Base-by-base conservation (phyloP, 2,329 filamentous ascomycete species). In the Scleromitrula shiraiana region DNA sequence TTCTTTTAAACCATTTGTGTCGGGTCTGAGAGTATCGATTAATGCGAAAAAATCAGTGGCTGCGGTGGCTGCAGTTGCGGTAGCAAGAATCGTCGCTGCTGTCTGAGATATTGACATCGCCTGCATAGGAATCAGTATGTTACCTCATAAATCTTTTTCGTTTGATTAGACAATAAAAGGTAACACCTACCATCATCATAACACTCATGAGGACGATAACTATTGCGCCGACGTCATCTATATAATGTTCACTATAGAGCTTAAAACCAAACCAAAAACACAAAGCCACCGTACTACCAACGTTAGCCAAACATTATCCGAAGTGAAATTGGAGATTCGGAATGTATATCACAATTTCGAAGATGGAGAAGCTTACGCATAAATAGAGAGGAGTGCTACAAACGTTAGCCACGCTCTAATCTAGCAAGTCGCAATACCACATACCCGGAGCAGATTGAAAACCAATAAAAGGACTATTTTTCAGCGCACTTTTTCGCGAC, bases 201-300 rank as follows among this genome's bases (percentile, higher is more conserved):
- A 46, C 44, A 14, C 35, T 41, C 44, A 40, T 40, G 12, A 41
- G 22, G 23, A 46, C 44, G 38, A 79, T 70, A 22, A 80, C 65
- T 42, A 83, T 71, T 7, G 72, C 74, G 36, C 76, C 71, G 9
- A 80, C 67, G 49, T 67, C 68, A 14, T 67, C 54, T 33, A 82
- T 61, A 15, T 68, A 66, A 1, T 70, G 70, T 10, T 76, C 68
- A 2, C 69, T 52, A 40, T 65, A 72, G 0, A 73, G 70, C 55
- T 72, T 75, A 38, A 74, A 72, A 3, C 80, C 80, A 54, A 75
- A 83, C 78, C 78, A 83, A 53, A 84, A 84, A 7, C 73, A 68
- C 19, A 83, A 67, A 1, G 71, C 74, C 52, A 82, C 81, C 0
- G 73, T 68, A 2, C 66, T 72, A 30, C 5, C 12, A n/a, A 26